Evolutionary conservation across 495 filamentous ascomycete species (phyloP).

Genomic region (Recurvomyces mirabilis): DNA sequence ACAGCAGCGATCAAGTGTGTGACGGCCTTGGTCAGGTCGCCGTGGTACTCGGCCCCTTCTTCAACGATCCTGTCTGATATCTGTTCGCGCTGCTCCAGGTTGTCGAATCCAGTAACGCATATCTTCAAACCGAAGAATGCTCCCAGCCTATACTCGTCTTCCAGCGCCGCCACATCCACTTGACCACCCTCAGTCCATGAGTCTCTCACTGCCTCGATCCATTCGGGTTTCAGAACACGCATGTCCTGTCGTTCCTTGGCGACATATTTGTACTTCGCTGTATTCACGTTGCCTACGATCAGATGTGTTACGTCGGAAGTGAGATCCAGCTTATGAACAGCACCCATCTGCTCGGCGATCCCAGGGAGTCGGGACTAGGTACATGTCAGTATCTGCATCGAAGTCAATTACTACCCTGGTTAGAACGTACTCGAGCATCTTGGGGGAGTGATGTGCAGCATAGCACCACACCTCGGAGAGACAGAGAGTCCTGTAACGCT

Average conservation of each 20-base stretch:
- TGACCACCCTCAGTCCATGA: slow-evolving; percentile 75
- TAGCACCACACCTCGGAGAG: slow-evolving; percentile 69
- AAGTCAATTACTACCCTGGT: background rate
- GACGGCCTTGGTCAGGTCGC: slow-evolving; percentile 73
- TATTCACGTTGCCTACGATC: slow-evolving; percentile 76
- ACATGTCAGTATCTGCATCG: background rate
- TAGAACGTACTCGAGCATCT: slow-evolving; percentile 60
- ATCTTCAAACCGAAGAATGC: slow-evolving; percentile 56
- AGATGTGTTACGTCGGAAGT: slow-evolving; percentile 93
- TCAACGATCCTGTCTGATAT: slow-evolving; percentile 52
- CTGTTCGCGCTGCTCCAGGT: slow-evolving; percentile 53
- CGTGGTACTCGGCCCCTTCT: slow-evolving; percentile 72
- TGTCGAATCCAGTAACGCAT: slow-evolving; percentile 83
- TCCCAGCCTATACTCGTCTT: slow-evolving; percentile 48
- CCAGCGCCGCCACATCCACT: slow-evolving; percentile 59
- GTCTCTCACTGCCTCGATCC: slow-evolving; percentile 72
- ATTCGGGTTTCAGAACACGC: slow-evolving; percentile 62
- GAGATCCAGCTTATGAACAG: slow-evolving; percentile 75
- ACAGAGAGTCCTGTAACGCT: slow-evolving; percentile 36
- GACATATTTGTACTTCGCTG: slow-evolving; percentile 89
- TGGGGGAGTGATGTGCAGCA: slow-evolving; percentile 83
- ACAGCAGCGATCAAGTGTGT: slow-evolving; percentile 74
- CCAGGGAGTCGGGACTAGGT: slow-evolving; percentile 54
- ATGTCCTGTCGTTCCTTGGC: slow-evolving; percentile 81
- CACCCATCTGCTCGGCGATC: slow-evolving; percentile 72